phyloP scores from a whole-genome alignment of 208 protist species.

The Leishmania gerbilli region DNA sequence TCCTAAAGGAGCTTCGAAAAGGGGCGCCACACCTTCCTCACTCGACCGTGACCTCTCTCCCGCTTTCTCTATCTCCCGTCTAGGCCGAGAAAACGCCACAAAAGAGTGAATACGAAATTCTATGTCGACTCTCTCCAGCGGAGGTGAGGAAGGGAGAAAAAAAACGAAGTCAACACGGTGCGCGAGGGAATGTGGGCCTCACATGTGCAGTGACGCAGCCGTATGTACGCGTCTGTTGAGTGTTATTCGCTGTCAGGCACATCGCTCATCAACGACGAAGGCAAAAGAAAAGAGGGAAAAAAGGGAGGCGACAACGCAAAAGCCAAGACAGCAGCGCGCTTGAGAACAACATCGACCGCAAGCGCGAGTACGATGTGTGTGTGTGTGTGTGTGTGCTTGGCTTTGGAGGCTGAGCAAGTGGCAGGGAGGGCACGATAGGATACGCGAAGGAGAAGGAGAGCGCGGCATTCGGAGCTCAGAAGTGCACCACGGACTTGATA shows the following conservation, averaged over 20 bases:
- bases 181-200: not conserved
- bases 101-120: not conserved
- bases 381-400: not conserved
- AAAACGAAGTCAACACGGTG: not conserved
- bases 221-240: not conserved
- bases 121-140: not conserved
- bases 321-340: not conserved
- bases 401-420: not conserved
- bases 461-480: constrained; percentile 19
- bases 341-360: not conserved
- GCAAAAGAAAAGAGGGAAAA: not conserved
- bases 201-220: not conserved
- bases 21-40: not conserved
- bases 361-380: not conserved
- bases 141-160: not conserved
- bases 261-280: not conserved
- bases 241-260: not conserved
- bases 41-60: not conserved
- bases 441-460: not conserved
- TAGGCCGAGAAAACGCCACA: not conserved
- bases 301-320: not conserved
- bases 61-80: too few species aligned
- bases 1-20: not conserved
- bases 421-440: not conserved
- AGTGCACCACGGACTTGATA: constrained; percentile 52